phyloP scores from a whole-genome alignment of 2,329 filamentous ascomycete species.

The Didymella keratinophila region DNA sequence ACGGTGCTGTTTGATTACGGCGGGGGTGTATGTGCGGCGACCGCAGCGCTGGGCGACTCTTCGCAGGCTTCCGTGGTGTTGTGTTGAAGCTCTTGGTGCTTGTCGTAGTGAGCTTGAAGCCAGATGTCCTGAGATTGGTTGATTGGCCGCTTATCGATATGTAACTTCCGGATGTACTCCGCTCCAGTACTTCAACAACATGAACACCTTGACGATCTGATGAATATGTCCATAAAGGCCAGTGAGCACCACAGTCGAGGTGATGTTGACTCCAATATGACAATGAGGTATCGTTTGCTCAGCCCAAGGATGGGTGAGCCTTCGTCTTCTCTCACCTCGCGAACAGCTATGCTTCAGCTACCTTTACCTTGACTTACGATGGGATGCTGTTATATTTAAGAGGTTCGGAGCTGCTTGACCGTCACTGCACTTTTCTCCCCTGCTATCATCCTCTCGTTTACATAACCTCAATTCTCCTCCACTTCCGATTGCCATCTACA shows the following conservation, averaged over 20 bases:
- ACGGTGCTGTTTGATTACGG: background rate
- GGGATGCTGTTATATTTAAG: background rate
- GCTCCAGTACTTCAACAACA: background rate
- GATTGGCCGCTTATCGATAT: conserved; percentile 31
- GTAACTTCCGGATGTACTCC: conserved; percentile 23
- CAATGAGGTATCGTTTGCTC: background rate
- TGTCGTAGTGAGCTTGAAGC: conserved; percentile 36
- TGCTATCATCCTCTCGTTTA: too few species aligned
- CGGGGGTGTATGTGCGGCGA: too few species aligned
- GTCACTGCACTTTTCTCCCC: background rate
- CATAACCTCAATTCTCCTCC: too few species aligned
- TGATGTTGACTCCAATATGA: background rate
- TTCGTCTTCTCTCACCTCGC: background rate
- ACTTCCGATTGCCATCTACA: too few species aligned
- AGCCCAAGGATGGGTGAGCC: background rate
- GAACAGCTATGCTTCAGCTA: background rate
- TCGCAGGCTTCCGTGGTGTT: conserved; percentile 11
- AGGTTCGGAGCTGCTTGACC: background rate
- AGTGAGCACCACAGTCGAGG: background rate
- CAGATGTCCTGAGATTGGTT: conserved; percentile 41
- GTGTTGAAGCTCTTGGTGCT: conserved; percentile 18
- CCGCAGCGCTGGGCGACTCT: background rate
- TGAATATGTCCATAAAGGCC: too few species aligned
- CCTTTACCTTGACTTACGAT: conserved; percentile 7
- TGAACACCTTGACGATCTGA: too few species aligned